phyloP scores from a whole-genome alignment of 202 grass and related monocot species.

The Carex arenaria region DNA sequence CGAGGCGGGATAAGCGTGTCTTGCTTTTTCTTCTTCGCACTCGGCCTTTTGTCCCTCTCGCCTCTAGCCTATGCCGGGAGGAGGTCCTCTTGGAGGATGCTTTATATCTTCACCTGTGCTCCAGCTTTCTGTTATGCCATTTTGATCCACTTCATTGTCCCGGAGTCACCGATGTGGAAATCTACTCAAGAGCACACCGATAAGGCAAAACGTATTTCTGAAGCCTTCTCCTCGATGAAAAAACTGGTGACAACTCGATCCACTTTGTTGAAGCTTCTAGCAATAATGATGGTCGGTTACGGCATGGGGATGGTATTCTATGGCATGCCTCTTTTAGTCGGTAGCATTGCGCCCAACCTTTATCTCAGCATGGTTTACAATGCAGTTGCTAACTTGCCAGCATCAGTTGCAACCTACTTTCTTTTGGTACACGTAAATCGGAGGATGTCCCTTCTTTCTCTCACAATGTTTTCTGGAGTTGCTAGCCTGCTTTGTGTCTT shows the following conservation, averaged over 20 bases:
- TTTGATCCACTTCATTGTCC: conserved; percentile 3
- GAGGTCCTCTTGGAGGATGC: conserved; percentile 15
- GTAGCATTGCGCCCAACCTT: too few species aligned
- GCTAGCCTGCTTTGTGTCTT: too few species aligned
- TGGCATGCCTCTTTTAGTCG: too few species aligned
- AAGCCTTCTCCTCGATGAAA: conserved; percentile 51
- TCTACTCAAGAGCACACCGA: conserved; percentile 9
- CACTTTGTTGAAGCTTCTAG: conserved; percentile 7
- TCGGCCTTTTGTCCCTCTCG: conserved; percentile 20
- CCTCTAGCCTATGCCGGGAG: conserved; percentile 7
- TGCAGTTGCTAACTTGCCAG: conserved; percentile 8
- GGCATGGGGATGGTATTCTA: too few species aligned
- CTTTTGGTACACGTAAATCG: conserved; percentile 39
- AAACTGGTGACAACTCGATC: conserved; percentile 44
- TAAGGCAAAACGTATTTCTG: conserved; percentile 40
- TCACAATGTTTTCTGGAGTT: too few species aligned
- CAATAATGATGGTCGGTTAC: too few species aligned
- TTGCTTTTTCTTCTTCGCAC: conserved; percentile 3
- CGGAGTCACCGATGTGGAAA: conserved; percentile 19
- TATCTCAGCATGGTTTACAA: not conserved
- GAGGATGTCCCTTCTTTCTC: too few species aligned
- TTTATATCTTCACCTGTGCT: conserved; percentile 15
- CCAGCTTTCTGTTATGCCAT: conserved; percentile 12
- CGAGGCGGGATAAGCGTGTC: not conserved
- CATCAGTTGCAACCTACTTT: not conserved